These are phyloP conservation scores for Trichomonas gallinae DNA, from an alignment of 208 protist species.

Conservation along the genomic window DNA sequence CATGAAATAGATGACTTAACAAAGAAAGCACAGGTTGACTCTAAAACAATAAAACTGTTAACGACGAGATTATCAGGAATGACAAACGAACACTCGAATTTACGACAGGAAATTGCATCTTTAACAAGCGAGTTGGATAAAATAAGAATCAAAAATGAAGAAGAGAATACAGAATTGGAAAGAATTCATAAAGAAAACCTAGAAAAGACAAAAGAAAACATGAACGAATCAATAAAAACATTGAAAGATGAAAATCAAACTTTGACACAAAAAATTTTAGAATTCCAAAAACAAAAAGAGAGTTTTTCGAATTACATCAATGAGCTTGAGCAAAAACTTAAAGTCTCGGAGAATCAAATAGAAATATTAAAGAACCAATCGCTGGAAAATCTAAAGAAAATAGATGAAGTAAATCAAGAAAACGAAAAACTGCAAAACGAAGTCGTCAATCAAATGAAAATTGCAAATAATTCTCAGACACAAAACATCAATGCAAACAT, in stretches of 20 bases:
- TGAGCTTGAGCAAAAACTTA: not conserved
- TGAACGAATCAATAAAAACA: not conserved
- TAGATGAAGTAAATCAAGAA: not conserved
- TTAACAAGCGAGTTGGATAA: not conserved
- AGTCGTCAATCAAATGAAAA: not conserved
- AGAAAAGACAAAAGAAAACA: not conserved
- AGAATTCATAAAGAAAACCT: not conserved
- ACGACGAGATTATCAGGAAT: not conserved
- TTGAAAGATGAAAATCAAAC: not conserved
- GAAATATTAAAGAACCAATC: not conserved
- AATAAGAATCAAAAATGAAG: not conserved
- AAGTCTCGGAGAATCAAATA: not conserved
- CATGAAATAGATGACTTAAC: not conserved
- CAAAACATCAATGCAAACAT: not conserved
- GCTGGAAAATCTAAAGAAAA: not conserved
- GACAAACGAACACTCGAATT: not conserved
- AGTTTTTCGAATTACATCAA: not conserved
- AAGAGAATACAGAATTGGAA: not conserved
- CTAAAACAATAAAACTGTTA: not conserved
- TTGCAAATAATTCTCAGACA: not conserved
- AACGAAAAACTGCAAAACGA: not conserved
- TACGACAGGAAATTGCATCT: not conserved
- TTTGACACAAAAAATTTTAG: not conserved
- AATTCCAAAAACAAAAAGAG: not conserved
- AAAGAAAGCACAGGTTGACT: not conserved